A percentile compares a stretch with the other conserved stretches of the same genome.
phyloP scores from a whole-genome alignment of 2,329 filamentous ascomycete species.

The Colletotrichum liaoningense region DNA sequence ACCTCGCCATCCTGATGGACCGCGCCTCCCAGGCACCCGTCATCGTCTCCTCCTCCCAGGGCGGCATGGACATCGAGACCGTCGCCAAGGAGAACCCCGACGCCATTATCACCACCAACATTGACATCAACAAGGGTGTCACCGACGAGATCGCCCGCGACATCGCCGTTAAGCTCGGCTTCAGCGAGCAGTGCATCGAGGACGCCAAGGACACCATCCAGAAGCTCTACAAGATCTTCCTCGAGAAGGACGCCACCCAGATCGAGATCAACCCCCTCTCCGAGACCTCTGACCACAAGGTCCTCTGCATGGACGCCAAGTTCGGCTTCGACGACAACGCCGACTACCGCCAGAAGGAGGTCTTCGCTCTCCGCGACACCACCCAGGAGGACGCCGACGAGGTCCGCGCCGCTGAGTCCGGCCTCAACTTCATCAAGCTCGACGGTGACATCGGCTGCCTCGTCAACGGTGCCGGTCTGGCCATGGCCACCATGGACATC shows the following conservation, averaged over 20 bases:
- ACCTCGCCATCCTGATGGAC: slow-evolving; percentile 99
- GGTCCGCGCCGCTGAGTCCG: slow-evolving; percentile 90
- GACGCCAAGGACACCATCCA: slow-evolving; percentile 96
- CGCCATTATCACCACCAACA: slow-evolving; percentile 92
- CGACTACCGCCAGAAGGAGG: slow-evolving; percentile 96
- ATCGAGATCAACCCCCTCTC: slow-evolving; percentile 99
- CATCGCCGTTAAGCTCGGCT: slow-evolving; percentile 92
- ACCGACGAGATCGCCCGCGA: slow-evolving; percentile 93
- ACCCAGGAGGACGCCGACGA: slow-evolving; percentile 97
- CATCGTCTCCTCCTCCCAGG: slow-evolving; percentile 97
- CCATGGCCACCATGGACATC: slow-evolving; percentile 99
- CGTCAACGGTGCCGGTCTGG: slow-evolving; percentile 98
- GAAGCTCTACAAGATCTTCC: slow-evolving; percentile 99
- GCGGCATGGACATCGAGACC: slow-evolving; percentile 98
- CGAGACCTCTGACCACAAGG: slow-evolving; percentile 97
- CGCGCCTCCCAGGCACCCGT: slow-evolving; percentile 89
- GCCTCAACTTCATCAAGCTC: slow-evolving; percentile 99
- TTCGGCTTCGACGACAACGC: slow-evolving; percentile 99
- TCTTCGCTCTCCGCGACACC: slow-evolving; percentile 93
- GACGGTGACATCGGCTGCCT: slow-evolving; percentile 99
- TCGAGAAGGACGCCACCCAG: slow-evolving; percentile 98
- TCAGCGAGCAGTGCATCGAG: slow-evolving; percentile 97
- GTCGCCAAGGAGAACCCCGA: slow-evolving; percentile 98
- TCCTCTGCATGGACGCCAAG: slow-evolving; percentile 99
- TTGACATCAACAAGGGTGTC: slow-evolving; percentile 94